phyloP scores from a whole-genome alignment of 148 eudicot genomes.

The Talinum fruticosum region DNA sequence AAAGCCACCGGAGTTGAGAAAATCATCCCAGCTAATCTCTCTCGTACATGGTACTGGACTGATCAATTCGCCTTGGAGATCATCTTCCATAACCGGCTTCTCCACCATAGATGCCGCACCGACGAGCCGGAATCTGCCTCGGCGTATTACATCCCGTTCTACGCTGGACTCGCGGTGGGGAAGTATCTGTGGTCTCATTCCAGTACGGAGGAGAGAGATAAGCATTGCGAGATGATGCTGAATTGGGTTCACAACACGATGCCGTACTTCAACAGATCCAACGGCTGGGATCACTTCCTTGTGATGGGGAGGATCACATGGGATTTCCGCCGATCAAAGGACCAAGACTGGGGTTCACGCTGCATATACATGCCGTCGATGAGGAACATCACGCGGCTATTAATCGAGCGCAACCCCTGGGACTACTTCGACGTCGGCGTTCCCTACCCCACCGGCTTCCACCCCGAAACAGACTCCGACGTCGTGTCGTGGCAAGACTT shows the following conservation, averaged over 20 bases:
- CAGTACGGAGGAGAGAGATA: slow-evolving; percentile 28
- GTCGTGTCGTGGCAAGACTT: slow-evolving; percentile 58
- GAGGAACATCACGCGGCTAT: slow-evolving; percentile 50
- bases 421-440: slow-evolving; percentile 49
- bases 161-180: slow-evolving; percentile 69
- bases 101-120: slow-evolving; percentile 53
- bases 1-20: slow-evolving; percentile 27
- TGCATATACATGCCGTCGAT: slow-evolving; percentile 55
- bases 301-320: slow-evolving; percentile 69
- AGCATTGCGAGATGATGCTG: slow-evolving; percentile 38
- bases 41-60: slow-evolving; percentile 59
- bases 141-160: slow-evolving; percentile 78
- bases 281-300: slow-evolving; percentile 67
- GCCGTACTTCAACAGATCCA: slow-evolving; percentile 26
- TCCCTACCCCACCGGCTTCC: slow-evolving; percentile 89
- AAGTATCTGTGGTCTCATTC: slow-evolving; percentile 43
- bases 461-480: slow-evolving; percentile 43
- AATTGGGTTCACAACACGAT: slow-evolving; percentile 34
- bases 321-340: slow-evolving; percentile 68
- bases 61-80: slow-evolving; percentile 69
- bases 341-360: slow-evolving; percentile 60
- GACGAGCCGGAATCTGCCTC: slow-evolving; percentile 51
- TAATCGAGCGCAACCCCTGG: slow-evolving; percentile 49
- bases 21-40: slow-evolving; percentile 36
- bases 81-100: slow-evolving; percentile 55